A percentile compares a stretch with the other conserved stretches of the same genome.
Evolutionary conservation across 192 early-diverging fungal species (phyloP).

Genomic region (Coemansia umbellata): DNA sequence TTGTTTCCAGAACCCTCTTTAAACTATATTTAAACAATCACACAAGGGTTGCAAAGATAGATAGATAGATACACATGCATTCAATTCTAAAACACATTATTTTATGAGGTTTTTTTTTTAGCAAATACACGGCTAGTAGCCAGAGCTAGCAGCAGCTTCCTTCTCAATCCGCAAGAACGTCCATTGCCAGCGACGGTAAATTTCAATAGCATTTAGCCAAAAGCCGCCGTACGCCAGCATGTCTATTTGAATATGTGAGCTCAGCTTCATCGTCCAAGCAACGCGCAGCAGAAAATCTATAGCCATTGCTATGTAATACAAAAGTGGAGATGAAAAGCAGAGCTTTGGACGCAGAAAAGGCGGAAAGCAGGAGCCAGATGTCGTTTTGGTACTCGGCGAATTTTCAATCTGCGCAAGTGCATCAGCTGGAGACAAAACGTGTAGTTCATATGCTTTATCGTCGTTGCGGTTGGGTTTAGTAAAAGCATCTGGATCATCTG

Average conservation of each 20-base stretch:
- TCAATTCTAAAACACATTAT: background rate
- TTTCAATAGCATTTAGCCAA: slow-evolving; percentile 75
- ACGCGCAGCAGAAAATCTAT: slow-evolving; percentile 79
- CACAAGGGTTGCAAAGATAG: no score
- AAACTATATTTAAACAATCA: background rate
- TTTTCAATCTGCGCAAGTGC: background rate
- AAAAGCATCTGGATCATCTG: background rate
- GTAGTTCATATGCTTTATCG: background rate
- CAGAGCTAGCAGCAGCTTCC: slow-evolving; percentile 23
- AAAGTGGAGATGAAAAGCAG: slow-evolving; percentile 56
- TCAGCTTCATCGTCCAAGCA: slow-evolving; percentile 79
- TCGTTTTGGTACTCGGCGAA: background rate
- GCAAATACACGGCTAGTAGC: background rate
- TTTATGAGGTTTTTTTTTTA: no score
- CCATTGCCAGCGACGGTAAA: slow-evolving; percentile 91
- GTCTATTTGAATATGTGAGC: slow-evolving; percentile 59
- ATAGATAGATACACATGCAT: no score
- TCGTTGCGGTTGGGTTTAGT: no score
- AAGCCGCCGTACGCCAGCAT: slow-evolving; percentile 68
- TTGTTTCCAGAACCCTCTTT: background rate
- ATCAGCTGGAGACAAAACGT: slow-evolving; percentile 13
- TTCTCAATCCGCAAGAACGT: slow-evolving; percentile 86
- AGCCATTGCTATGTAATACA: slow-evolving; percentile 80
- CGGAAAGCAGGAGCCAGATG: slow-evolving; percentile 7
- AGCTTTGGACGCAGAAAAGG: slow-evolving; percentile 58